A percentile compares a stretch with the other conserved stretches of the same genome.
phyloP scores from a whole-genome alignment of 2,329 filamentous ascomycete species.

The Ascosphaera aggregata region DNA sequence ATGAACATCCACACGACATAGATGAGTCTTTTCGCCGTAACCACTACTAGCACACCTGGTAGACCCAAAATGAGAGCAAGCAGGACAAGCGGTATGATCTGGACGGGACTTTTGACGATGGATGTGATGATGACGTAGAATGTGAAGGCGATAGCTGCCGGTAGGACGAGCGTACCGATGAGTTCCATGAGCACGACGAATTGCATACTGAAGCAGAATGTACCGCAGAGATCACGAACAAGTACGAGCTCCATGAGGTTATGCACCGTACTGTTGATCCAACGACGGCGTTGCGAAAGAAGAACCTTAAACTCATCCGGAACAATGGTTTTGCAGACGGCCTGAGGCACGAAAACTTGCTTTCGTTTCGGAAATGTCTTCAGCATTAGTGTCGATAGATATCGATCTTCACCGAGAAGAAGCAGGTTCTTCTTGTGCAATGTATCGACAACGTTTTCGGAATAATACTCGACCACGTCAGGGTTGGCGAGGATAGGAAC shows the following conservation, averaged over 20 bases:
- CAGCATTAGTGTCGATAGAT: slow-evolving; percentile 90
- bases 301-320: slow-evolving; percentile 82
- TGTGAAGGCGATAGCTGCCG: slow-evolving; percentile 90
- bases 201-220: slow-evolving; percentile 99
- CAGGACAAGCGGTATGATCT: slow-evolving; percentile 76
- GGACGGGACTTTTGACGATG: slow-evolving; percentile 51
- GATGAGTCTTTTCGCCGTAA: slow-evolving; percentile 79
- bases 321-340: slow-evolving; percentile 95
- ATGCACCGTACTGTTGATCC: slow-evolving; percentile 99
- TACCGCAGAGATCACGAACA: slow-evolving; percentile 87
- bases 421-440: slow-evolving; percentile 94
- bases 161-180: slow-evolving; percentile 79
- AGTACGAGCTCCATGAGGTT: slow-evolving; percentile 95
- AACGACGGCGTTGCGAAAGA: slow-evolving; percentile 80
- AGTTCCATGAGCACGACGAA: slow-evolving; percentile 94
- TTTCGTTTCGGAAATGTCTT: slow-evolving; percentile 98
- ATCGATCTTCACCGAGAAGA: slow-evolving; percentile 80
- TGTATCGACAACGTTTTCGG: slow-evolving; percentile 95
- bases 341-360: slow-evolving; percentile 94
- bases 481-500: slow-evolving; percentile 96
- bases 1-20: slow-evolving; percentile 96
- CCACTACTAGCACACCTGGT: slow-evolving; percentile 69
- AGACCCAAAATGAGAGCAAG: slow-evolving; percentile 81
- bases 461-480: slow-evolving; percentile 97
- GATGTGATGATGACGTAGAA: slow-evolving; percentile 85